phyloP scores from a whole-genome alignment of 176 grass and related monocot genomes.

The Hsuehochloa calcarea region DNA sequence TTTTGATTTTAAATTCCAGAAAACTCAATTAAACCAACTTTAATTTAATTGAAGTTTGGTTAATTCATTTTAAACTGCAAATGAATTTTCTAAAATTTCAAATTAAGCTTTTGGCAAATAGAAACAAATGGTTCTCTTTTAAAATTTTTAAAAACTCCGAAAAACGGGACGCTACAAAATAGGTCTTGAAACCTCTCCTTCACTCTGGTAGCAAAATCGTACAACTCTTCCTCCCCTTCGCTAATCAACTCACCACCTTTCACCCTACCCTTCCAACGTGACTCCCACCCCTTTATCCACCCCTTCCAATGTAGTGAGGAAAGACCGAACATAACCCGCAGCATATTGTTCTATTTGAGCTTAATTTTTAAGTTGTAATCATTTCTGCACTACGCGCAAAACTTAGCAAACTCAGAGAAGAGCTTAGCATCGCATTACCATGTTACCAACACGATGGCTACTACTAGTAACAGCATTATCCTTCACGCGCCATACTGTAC shows the following conservation, averaged over 20 bases:
- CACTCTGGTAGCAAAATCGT: conserved; percentile 67
- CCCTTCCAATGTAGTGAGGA: too few species aligned
- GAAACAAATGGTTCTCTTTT: too few species aligned
- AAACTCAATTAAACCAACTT: too few species aligned
- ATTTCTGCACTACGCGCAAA: not conserved
- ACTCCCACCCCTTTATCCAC: conserved; percentile 82
- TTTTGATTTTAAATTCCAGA: too few species aligned
- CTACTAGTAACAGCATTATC: not conserved
- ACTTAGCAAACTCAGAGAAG: not conserved
- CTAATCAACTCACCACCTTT: conserved; percentile 78
- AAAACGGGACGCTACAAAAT: too few species aligned
- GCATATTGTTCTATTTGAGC: not conserved
- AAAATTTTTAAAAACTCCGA: too few species aligned
- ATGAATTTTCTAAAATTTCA: too few species aligned
- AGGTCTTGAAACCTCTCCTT: conserved; percentile 68
- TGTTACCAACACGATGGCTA: not conserved
- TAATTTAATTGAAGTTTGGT: too few species aligned
- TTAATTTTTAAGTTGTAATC: not conserved
- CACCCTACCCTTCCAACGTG: conserved; percentile 71
- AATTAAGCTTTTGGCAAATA: too few species aligned
- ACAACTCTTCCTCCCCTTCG: conserved; percentile 84
- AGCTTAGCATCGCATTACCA: not conserved
- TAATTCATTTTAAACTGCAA: too few species aligned
- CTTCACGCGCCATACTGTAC: not conserved
- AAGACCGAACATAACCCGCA: not conserved